Evolutionary conservation across 2,329 filamentous ascomycete species (phyloP).

Genomic region (Zasmidium angulare): DNA sequence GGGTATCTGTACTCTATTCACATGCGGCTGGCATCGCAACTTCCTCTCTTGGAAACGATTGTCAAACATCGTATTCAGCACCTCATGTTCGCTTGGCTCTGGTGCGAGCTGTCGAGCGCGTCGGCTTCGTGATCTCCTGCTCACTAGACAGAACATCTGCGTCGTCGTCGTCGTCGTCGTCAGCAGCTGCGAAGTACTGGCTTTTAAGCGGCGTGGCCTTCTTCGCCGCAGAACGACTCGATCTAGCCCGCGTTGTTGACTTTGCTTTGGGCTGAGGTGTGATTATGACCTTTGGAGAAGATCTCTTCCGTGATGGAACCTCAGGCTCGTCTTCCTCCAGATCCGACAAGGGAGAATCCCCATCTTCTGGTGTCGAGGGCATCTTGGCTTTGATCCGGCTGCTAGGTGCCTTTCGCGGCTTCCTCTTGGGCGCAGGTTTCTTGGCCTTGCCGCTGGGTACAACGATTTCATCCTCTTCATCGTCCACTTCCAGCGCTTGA

Average conservation of each 20-base stretch:
- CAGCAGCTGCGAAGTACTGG: slow-evolving; percentile 26
- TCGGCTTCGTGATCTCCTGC: slow-evolving; percentile 31
- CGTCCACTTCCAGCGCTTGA: slow-evolving; percentile 11
- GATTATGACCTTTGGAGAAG: slow-evolving; percentile 29
- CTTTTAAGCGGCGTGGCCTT: slow-evolving; percentile 31
- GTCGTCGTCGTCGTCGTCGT: slow-evolving; percentile 18
- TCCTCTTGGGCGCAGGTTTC: slow-evolving; percentile 6
- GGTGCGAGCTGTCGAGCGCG: slow-evolving; percentile 33
- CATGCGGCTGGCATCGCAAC: not conserved
- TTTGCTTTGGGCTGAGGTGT: slow-evolving; percentile 14
- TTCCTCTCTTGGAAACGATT: not conserved
- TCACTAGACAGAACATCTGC: slow-evolving; percentile 26
- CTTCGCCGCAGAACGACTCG: slow-evolving; percentile 17
- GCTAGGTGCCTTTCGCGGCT: too few relatives aligned
- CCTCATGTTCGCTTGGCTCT: slow-evolving; percentile 17
- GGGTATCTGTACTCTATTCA: not conserved
- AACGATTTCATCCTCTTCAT: slow-evolving; percentile 4
- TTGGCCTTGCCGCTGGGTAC: slow-evolving; percentile 1
- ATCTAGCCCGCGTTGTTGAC: not conserved
- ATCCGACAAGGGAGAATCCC: slow-evolving; percentile 8
- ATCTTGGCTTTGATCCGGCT: slow-evolving; percentile 4
- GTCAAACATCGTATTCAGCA: too few relatives aligned
- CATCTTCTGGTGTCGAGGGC: slow-evolving; percentile 3
- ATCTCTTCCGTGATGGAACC: slow-evolving; percentile 4
- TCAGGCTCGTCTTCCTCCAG: slow-evolving; percentile 3